These are phyloP conservation scores for Cercospora nicotianae DNA, from an alignment of 2,329 filamentous ascomycete genomes.

Conservation along the genomic window DNA sequence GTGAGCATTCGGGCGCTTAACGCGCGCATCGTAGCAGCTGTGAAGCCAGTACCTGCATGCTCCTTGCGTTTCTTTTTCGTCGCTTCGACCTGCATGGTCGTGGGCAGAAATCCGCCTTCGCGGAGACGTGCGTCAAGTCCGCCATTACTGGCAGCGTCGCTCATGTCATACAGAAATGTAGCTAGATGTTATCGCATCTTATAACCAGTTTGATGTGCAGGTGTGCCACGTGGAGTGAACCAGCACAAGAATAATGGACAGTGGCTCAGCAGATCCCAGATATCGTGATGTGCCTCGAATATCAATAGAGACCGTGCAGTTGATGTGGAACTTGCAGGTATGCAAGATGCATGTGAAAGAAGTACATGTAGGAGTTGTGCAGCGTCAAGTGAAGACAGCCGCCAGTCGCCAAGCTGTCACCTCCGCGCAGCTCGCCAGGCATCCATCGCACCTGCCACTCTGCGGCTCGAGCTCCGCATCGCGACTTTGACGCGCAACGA, in stretches of 20 bases:
- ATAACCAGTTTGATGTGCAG: not conserved
- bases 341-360: slow-evolving; percentile 1
- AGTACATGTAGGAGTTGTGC: not conserved
- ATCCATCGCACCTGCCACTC: slow-evolving; percentile 9
- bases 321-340: not conserved
- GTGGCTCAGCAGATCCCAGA: not conserved
- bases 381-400: not conserved
- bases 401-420: not conserved
- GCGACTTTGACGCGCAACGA: slow-evolving; percentile 8
- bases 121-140: slow-evolving; percentile 20
- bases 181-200: slow-evolving; percentile 7
- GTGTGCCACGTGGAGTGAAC: not conserved
- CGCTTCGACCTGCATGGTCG: slow-evolving; percentile 12
- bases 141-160: slow-evolving; percentile 21
- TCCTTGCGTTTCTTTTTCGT: slow-evolving; percentile 51
- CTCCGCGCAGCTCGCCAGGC: not conserved
- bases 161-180: slow-evolving; percentile 21
- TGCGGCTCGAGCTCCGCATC: slow-evolving; percentile 1
- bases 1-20: slow-evolving; percentile 79
- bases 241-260: not conserved
- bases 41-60: slow-evolving; percentile 70
- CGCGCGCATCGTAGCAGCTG: slow-evolving; percentile 79
- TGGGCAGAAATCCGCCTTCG: slow-evolving; percentile 10
- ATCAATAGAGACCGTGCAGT: not conserved
- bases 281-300: not conserved